phyloP scores from a whole-genome alignment of 1,139 yeast genomes.

The Lodderomyces orthopsilosis region DNA sequence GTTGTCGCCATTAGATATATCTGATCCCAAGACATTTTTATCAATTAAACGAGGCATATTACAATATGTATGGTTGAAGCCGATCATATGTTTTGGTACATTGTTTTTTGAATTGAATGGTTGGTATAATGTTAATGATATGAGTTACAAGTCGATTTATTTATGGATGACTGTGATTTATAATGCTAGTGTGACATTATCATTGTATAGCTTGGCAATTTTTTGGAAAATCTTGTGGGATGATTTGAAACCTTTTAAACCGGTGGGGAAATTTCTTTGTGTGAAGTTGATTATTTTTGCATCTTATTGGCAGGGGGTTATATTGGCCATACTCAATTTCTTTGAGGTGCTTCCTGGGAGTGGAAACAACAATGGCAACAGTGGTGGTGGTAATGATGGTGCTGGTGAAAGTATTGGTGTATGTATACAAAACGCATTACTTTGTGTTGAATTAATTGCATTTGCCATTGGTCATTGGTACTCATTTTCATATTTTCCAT shows the following conservation, averaged over 20 bases:
- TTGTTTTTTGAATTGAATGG: slow-evolving; percentile 52
- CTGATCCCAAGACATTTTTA: slow-evolving; percentile 80
- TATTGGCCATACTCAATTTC: slow-evolving; percentile 59
- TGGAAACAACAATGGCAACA: slow-evolving; percentile 17
- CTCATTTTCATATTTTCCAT: slow-evolving; percentile 79
- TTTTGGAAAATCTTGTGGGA: slow-evolving; percentile 86
- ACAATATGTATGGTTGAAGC: slow-evolving; percentile 95
- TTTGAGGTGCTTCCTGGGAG: slow-evolving; percentile 47
- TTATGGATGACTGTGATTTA: slow-evolving; percentile 70
- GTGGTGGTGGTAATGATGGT: slow-evolving; percentile 18
- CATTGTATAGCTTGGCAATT: slow-evolving; percentile 80
- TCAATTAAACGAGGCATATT: slow-evolving; percentile 79
- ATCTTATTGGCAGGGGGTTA: slow-evolving; percentile 92
- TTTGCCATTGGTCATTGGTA: slow-evolving; percentile 87
- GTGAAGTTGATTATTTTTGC: slow-evolving; percentile 93
- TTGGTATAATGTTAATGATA: slow-evolving; percentile 49
- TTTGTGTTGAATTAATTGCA: slow-evolving; percentile 81
- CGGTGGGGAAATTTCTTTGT: slow-evolving; percentile 89
- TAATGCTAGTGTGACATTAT: slow-evolving; percentile 75
- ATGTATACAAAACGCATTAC: slow-evolving; percentile 71
- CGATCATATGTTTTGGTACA: slow-evolving; percentile 62
- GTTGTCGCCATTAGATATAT: slow-evolving; percentile 66
- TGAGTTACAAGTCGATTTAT: slow-evolving; percentile 50
- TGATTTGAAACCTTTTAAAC: slow-evolving; percentile 77
- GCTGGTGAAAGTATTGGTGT: slow-evolving; percentile 45